Evolutionary conservation across 148 eudicot species (phyloP), one percentile per base, ranked within the genome.

Genomic region (Dysphania ambrosioides): DNA sequence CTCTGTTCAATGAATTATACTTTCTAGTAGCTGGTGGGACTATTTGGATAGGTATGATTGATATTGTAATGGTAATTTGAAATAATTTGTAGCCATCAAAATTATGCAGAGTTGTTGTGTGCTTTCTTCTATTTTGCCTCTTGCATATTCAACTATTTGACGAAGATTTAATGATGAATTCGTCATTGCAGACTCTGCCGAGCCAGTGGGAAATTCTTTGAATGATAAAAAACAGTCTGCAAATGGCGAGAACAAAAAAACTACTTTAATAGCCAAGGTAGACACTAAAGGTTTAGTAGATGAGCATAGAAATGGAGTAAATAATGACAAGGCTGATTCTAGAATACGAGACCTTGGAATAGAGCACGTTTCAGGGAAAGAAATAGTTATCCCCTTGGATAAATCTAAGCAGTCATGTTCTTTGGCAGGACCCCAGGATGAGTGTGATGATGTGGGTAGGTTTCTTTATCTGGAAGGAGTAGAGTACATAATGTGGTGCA

Each of bases 401-500:
- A 82, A 49, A 44, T 51, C 47, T 76, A 35, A 78, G 44, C 53
- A 51, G 42, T 31, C 84, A 23, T 51, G 58, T 47, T 66, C 75
- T 62, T 60, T 68, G 29, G 53, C 51, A 66, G 80, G 53, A 18
- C 36, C 70, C 41, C 58, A 75, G 38, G 73, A 83, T 71, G 88
- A 87, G 68, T 66, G 24, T 51, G 87, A 92, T 77, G 97, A 92
- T 67, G 99, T 96, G 55, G 99, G 99, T 67, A 90, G 91, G 70
- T 96, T 96, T 81, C 85, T 96, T 30, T 96, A 96, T 74, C 84
- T 96, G 75, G 99, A 96, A 86, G 99, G 99, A 12, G 92, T 96
- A 57, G 99, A 96, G 77, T 96, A 96, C 78, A 89, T 96, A 0
- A 96, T 96, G 99, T 96, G 99, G 99, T 92, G 97, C 84, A 96